phyloP scores from a whole-genome alignment of 2,329 filamentous ascomycete genomes.

The Rosellinia necatrix region DNA sequence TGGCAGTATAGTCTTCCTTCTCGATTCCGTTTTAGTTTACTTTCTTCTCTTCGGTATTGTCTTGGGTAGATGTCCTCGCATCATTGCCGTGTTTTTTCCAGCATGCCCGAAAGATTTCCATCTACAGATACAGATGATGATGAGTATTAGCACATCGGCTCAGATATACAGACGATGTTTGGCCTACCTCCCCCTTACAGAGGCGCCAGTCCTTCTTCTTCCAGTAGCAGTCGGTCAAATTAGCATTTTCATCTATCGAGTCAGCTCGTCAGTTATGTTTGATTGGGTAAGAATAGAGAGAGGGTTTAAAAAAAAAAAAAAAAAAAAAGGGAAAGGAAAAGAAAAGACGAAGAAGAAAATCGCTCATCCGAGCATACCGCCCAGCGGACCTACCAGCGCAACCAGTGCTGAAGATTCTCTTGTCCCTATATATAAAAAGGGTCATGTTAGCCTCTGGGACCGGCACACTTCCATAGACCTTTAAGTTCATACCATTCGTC shows the following conservation, averaged over 20 bases:
- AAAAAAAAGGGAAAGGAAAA: too few species aligned
- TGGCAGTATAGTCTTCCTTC: neutral
- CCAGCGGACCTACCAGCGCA: slow-evolving; percentile 71
- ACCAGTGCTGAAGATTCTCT: slow-evolving; percentile 95
- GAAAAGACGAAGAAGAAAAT: slow-evolving; percentile 7
- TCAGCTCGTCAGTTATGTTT: slow-evolving; percentile 15
- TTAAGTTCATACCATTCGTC: slow-evolving; percentile 84
- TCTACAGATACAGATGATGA: too few species aligned
- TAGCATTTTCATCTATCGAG: slow-evolving; percentile 78
- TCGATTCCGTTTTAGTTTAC: neutral
- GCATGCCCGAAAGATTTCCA: slow-evolving; percentile 86
- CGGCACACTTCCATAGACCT: neutral
- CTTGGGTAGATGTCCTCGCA: slow-evolving; percentile 76
- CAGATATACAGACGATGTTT: neutral
- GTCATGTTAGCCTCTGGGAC: slow-evolving; percentile 15
- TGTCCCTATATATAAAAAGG: slow-evolving; percentile 69
- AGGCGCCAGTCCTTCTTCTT: slow-evolving; percentile 95
- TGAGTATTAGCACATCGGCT: too few species aligned
- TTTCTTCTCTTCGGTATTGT: slow-evolving; percentile 44
- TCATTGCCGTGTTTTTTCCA: slow-evolving; percentile 93
- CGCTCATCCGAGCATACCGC: neutral
- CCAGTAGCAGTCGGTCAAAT: slow-evolving; percentile 93
- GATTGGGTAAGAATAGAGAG: too few species aligned
- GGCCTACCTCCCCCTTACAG: slow-evolving; percentile 83
- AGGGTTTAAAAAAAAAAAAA: too few species aligned